These are phyloP conservation scores for Scortechinia acanthostroma DNA, from an alignment of 2,329 filamentous ascomycete species.

Conservation along the genomic window DNA sequence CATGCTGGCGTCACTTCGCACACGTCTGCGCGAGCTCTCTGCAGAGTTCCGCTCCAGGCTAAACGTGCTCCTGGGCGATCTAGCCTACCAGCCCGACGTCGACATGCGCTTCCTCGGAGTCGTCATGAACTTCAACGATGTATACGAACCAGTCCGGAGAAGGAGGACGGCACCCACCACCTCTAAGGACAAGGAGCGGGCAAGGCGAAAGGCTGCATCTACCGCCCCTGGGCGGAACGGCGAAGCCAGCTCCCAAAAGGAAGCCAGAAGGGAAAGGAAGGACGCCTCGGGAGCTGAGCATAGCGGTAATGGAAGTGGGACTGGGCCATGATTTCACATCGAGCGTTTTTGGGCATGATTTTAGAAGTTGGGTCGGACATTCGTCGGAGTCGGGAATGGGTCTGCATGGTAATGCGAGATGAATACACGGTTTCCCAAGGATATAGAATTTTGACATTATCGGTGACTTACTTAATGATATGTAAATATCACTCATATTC, in stretches of 20 bases:
- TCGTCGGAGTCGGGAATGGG: too few relatives aligned
- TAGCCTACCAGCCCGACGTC: slow-evolving; percentile 86
- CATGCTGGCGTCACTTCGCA: slow-evolving; percentile 68
- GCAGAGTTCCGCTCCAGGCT: slow-evolving; percentile 71
- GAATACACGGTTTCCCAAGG: too few relatives aligned
- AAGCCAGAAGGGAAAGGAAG: not conserved
- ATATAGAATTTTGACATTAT: too few relatives aligned
- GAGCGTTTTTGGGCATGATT: too few relatives aligned
- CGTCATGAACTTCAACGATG: slow-evolving; percentile 98
- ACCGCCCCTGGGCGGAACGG: not conserved
- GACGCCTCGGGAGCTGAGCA: not conserved
- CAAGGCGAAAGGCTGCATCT: not conserved
- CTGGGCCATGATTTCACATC: too few relatives aligned
- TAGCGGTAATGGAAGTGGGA: not conserved
- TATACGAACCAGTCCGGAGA: slow-evolving; percentile 73
- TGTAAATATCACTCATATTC: too few relatives aligned
- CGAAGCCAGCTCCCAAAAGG: not conserved
- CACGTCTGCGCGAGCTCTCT: slow-evolving; percentile 66
- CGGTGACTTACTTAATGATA: too few relatives aligned
- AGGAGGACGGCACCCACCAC: slow-evolving; percentile 22
- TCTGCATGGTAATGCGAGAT: too few relatives aligned
- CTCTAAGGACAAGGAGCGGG: slow-evolving; percentile 6
- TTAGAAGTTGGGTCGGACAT: too few relatives aligned
- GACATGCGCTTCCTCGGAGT: slow-evolving; percentile 94
- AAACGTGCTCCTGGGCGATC: slow-evolving; percentile 76